Percentiles rank a stretch among this genome's conserved stretches.
Evolutionary conservation across 2,329 filamentous ascomycete species (phyloP).

Genomic region (Setomelanomma holmii): DNA sequence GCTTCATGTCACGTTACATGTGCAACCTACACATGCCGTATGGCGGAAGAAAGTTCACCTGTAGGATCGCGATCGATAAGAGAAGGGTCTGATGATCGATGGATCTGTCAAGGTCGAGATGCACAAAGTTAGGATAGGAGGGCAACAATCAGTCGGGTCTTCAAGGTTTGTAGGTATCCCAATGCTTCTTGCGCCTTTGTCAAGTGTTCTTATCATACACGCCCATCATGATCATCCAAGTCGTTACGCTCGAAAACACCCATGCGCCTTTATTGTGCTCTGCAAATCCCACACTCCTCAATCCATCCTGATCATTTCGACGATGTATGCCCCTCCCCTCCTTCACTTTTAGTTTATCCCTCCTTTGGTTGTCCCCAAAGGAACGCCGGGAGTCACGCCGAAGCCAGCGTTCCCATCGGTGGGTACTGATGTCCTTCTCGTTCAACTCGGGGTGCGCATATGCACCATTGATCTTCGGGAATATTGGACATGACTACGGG

Average conservation of each 20-base stretch:
- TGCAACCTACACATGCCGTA: background rate
- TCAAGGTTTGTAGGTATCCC: too few relatives aligned
- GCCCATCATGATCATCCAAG: background rate
- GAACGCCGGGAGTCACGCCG: constrained; percentile 33
- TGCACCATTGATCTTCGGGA: constrained; percentile 67
- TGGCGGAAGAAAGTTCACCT: background rate
- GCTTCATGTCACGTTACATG: background rate
- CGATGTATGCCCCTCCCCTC: background rate
- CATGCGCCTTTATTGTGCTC: background rate
- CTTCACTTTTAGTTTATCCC: background rate
- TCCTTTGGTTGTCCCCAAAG: background rate
- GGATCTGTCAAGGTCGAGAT: too few relatives aligned
- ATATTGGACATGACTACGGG: constrained; percentile 67
- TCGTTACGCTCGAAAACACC: background rate
- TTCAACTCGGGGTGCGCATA: constrained; percentile 69
- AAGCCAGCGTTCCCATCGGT: constrained; percentile 60
- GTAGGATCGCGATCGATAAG: background rate
- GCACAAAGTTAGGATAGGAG: too few relatives aligned
- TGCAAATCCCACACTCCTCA: background rate
- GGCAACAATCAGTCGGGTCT: too few relatives aligned
- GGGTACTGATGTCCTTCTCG: constrained; percentile 69
- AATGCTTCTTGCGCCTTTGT: background rate
- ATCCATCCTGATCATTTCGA: background rate
- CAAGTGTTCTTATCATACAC: background rate
- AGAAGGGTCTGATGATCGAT: too few relatives aligned